A percentile compares a stretch with the other conserved stretches of the same genome.
These are phyloP conservation scores for Corymbia citriodora DNA, from an alignment of 441 rosid genomes.

Conservation along the genomic window DNA sequence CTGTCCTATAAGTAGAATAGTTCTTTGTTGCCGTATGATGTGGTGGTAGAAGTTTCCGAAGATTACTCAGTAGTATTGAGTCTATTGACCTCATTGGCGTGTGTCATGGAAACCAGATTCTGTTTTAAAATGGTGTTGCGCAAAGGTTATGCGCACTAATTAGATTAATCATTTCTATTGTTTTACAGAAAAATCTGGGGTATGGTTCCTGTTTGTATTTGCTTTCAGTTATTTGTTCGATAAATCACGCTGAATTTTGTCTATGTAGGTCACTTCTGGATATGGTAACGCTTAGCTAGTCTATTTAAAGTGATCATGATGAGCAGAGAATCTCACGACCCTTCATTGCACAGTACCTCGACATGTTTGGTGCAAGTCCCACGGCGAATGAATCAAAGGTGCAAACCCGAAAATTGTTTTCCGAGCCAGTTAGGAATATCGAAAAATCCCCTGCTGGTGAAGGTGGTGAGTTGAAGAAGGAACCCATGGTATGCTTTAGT, in stretches of 20 bases:
- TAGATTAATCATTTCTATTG: not conserved
- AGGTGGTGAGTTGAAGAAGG: conserved; percentile 62
- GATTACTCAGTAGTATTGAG: not conserved
- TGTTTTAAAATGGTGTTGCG: not conserved
- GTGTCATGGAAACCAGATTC: not conserved
- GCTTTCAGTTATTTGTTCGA: not conserved
- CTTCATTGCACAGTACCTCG: conserved; percentile 56
- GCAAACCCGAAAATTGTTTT: conserved; percentile 52
- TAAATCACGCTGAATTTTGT: not conserved
- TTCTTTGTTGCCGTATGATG: not conserved
- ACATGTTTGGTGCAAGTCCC: conserved; percentile 67
- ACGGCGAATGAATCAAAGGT: conserved; percentile 59
- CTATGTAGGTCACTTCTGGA: not conserved
- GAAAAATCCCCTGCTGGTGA: conserved; percentile 80
- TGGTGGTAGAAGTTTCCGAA: not conserved
- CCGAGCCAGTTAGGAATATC: conserved; percentile 61
- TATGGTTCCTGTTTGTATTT: not conserved
- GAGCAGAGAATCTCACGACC: not conserved
- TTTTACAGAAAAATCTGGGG: not conserved
- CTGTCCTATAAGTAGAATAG: not conserved
- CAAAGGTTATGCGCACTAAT: not conserved
- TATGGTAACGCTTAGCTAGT: not conserved
- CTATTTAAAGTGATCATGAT: not conserved
- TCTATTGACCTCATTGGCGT: not conserved
- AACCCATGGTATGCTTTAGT: conserved; percentile 88